Evolutionary conservation across 1,139 yeast species (phyloP).

Genomic region (Saccharomyces hybrid): DNA sequence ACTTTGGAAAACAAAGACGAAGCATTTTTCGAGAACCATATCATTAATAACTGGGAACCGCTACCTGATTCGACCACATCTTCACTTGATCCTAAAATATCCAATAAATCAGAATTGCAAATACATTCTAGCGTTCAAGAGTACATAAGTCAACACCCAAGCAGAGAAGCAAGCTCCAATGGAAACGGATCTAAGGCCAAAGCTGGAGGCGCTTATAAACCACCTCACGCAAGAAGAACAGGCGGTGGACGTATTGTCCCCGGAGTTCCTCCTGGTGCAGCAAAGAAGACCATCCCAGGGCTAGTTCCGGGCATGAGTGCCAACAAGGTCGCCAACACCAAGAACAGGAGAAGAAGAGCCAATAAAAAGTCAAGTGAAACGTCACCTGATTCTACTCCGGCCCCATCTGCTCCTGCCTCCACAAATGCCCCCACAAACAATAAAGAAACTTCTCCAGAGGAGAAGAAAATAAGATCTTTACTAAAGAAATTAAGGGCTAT

Average conservation of each 20-base stretch:
- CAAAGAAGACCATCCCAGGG: constrained; percentile 18
- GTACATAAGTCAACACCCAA: constrained; percentile 41
- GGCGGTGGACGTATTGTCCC: constrained; percentile 34
- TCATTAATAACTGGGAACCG: constrained; percentile 35
- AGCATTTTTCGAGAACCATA: constrained; percentile 11
- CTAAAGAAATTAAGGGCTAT: constrained; percentile 91
- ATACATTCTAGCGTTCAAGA: constrained; percentile 65
- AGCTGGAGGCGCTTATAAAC: constrained; percentile 72
- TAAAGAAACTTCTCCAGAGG: constrained; percentile 44
- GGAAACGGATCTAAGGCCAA: constrained; percentile 46
- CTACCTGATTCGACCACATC: constrained; percentile 49
- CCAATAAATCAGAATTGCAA: constrained; percentile 22
- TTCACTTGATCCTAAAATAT: constrained; percentile 25
- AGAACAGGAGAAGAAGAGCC: constrained; percentile 75
- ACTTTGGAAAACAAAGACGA: constrained; percentile 9
- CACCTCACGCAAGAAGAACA: constrained; percentile 83
- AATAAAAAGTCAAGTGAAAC: constrained; percentile 40
- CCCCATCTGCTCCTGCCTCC: constrained; percentile 14
- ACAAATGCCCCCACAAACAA: constrained; percentile 8
- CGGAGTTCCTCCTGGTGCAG: constrained; percentile 13
- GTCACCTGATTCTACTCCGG: constrained; percentile 23
- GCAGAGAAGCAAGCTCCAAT: constrained; percentile 30
- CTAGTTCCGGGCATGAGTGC: constrained; percentile 30
- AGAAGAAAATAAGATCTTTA: constrained; percentile 83
- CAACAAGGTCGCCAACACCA: constrained; percentile 48